phyloP scores from a whole-genome alignment of 1,139 yeast species.

The Ashbya aceris region DNA sequence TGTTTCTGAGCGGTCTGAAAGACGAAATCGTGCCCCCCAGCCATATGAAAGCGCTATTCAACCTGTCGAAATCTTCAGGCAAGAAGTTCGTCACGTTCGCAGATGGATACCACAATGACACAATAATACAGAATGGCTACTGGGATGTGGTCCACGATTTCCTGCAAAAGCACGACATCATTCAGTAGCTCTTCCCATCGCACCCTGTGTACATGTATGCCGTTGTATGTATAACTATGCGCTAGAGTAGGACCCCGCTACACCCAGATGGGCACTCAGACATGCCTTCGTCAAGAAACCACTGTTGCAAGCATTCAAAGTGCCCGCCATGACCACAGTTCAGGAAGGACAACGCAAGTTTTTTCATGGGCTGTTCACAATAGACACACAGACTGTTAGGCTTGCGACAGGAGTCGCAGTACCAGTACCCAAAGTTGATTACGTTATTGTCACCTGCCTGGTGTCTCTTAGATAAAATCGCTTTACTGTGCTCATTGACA shows the following conservation, averaged over 20 bases:
- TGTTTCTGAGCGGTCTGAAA: conserved; percentile 61
- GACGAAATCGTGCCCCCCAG: conserved; percentile 90
- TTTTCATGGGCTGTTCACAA: conserved; percentile 72
- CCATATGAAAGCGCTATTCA: conserved; percentile 63
- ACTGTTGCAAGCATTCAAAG: conserved; percentile 63
- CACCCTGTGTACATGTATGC: not conserved
- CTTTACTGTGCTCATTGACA: conserved; percentile 52
- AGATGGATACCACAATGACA: conserved; percentile 69
- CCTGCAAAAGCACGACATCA: conserved; percentile 29
- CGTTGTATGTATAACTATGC: conserved; percentile 28
- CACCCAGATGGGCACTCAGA: conserved; percentile 81
- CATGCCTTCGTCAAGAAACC: conserved; percentile 64
- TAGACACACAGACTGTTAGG: conserved; percentile 64
- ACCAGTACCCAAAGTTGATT: conserved; percentile 61
- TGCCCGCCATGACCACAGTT: conserved; percentile 89
- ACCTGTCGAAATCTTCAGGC: conserved; percentile 36
- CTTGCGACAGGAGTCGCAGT: conserved; percentile 61
- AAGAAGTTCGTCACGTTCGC: conserved; percentile 47
- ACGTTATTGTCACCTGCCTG: conserved; percentile 9
- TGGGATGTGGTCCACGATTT: conserved; percentile 63
- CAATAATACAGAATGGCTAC: conserved; percentile 61
- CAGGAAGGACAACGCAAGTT: conserved; percentile 56
- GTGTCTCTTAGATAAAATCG: conserved; percentile 24
- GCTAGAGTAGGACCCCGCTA: conserved; percentile 18
- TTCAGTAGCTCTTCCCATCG: conserved; percentile 20